Base-by-base conservation (phyloP, 345 rosid species). In the Aethionema arabicum region DNA sequence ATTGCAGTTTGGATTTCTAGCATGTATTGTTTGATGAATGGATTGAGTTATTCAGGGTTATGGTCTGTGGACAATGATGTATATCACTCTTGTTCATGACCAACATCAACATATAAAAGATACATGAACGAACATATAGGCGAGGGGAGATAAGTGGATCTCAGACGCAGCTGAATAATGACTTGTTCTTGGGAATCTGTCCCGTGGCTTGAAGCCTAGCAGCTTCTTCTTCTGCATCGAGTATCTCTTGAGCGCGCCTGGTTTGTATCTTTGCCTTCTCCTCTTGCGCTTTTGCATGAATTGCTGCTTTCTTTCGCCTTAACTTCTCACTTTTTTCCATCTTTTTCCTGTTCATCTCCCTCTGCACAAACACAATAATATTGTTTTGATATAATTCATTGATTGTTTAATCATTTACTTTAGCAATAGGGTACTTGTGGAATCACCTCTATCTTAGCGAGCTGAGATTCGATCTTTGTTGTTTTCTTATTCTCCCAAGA, bases 401-500 rank as follows among this genome's bases (percentile, higher is more conserved):
- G 2, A 21, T 21, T 58, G 31, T 67, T 41, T 67, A 4, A 21
- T 12, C n/a, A 14, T 21, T 21, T 12, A 9, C 31, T 32, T 8
- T 0, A 31, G 56, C 40, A 30, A 8, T 44, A 35, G 54, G 49
- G 0, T 7, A 15, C 37, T 46, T 47, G 37, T 33, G 52, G 12
- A 56, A 6, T 62, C 64, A 92, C 98, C 90, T 92, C 89, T 9
- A 70, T 69, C 64, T 64, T 81, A 74, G 61, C 74, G 66, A 92
- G 79, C 69, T 84, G 37, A 35, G 90, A 83, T 53, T 89, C 97
- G 7, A 79, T 21, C 53, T 82, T 63, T 52, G 91, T 79, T 44
- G 83, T 87, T 81, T 85, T 77, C 73, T 78, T 81, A 61, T 78
- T 84, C 76, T 92, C 98, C 98, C 96, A 82, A 54, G 89, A 80